Conservation (phyloP, 352 stramenopile species). For the Phytopythium cucurbitacearum region DNA sequence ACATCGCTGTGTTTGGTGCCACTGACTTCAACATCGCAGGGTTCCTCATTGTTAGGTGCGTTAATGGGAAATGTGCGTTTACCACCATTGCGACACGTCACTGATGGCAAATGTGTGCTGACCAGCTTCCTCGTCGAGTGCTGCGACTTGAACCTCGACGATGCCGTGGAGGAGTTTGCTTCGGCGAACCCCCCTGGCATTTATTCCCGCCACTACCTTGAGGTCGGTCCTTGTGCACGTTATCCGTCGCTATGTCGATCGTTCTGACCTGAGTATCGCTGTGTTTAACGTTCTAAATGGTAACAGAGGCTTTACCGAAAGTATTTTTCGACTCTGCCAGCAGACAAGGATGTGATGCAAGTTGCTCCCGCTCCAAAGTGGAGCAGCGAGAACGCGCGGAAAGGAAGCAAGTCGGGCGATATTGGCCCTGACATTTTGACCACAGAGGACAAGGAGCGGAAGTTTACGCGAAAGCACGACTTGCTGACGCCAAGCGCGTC, state of each 20-base stretch:
- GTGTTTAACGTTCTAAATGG: conserved; percentile 7
- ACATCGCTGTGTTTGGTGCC: conserved; percentile 65
- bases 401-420: conserved; percentile 24
- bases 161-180: conserved; percentile 65
- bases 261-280: conserved; percentile 1
- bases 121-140: conserved; percentile 74
- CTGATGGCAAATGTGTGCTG: background rate
- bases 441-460: conserved; percentile 51
- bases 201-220: conserved; percentile 59
- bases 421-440: conserved; percentile 66
- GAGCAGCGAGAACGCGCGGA: conserved; percentile 41
- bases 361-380: conserved; percentile 59
- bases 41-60: conserved; percentile 69
- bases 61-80: background rate
- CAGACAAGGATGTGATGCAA: conserved; percentile 35
- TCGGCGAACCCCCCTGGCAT: conserved; percentile 49
- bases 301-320: conserved; percentile 64
- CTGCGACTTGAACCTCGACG: conserved; percentile 50
- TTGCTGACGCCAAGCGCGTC: conserved; percentile 1
- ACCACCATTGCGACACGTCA: too few species aligned
- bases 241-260: background rate
- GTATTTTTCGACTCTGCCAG: conserved; percentile 69
- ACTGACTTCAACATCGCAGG: conserved; percentile 70
- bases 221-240: conserved; percentile 26
- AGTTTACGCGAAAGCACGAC: conserved; percentile 52